Evolutionary conservation across 1,284 basidiomycete genomes (phyloP).

Genomic region (Cryptococcus sp.): DNA sequence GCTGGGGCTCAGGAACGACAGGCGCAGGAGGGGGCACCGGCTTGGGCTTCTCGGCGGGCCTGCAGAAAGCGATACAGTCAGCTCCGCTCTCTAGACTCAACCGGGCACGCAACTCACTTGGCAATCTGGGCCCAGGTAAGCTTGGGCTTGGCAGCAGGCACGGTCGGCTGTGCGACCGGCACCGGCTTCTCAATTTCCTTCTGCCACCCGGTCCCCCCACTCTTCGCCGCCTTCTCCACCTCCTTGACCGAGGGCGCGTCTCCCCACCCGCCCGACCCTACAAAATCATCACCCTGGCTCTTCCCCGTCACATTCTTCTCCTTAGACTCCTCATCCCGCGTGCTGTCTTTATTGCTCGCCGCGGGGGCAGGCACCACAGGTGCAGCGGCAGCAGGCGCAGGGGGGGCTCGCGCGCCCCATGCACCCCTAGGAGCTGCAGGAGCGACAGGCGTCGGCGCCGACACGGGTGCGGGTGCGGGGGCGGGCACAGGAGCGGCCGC

Average conservation of each 20-base stretch:
- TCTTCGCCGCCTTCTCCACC: constrained; percentile 40
- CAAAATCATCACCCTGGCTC: constrained; percentile 40
- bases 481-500: too few relatives aligned
- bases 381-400: background rate
- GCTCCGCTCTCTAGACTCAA: background rate
- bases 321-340: background rate
- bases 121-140: constrained; percentile 53
- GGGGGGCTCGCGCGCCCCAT: too few relatives aligned
- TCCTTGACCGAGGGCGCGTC: constrained; percentile 44
- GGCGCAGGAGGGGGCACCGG: constrained; percentile 62
- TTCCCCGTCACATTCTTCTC: constrained; percentile 11
- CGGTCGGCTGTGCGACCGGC: constrained; percentile 19
- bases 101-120: constrained; percentile 40
- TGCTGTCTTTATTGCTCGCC: background rate
- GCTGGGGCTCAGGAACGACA: constrained; percentile 50
- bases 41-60: constrained; percentile 50
- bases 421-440: too few relatives aligned
- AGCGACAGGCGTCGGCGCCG: too few relatives aligned
- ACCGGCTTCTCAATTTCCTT: constrained; percentile 36
- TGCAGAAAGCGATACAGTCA: constrained; percentile 11
- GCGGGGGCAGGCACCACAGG: constrained; percentile 13
- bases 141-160: constrained; percentile 41
- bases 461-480: background rate
- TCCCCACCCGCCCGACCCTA: constrained; percentile 42
- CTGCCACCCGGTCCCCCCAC: constrained; percentile 34